phyloP scores from a whole-genome alignment of 768 basidiomycete species.

The Psilocybe tampanensis region DNA sequence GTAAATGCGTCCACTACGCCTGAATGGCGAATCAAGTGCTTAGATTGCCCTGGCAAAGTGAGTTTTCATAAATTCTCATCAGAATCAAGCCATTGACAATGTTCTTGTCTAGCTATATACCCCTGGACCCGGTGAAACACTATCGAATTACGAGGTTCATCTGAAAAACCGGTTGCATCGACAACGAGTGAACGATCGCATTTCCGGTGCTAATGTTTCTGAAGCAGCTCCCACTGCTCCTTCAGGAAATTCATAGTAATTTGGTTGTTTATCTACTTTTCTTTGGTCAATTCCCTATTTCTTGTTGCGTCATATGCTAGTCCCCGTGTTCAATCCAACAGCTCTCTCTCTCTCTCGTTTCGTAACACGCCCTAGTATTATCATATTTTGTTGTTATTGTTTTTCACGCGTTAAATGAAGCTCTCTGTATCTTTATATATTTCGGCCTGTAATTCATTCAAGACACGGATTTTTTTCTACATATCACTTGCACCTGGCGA shows the following conservation, averaged over 20 bases:
- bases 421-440: slow-evolving; percentile 39
- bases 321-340: not conserved
- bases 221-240: slow-evolving; percentile 1
- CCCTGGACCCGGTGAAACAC: slow-evolving; percentile 83
- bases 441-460: slow-evolving; percentile 29
- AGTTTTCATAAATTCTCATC: slow-evolving; percentile 14
- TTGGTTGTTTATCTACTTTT: not conserved
- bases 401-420: slow-evolving; percentile 19
- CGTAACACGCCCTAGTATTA: slow-evolving; percentile 1
- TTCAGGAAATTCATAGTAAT: slow-evolving; percentile 2
- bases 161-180: slow-evolving; percentile 84
- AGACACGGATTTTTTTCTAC: slow-evolving; percentile 10
- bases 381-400: slow-evolving; percentile 21
- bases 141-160: slow-evolving; percentile 92
- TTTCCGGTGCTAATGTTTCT: slow-evolving; percentile 18
- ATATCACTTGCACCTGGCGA: not conserved
- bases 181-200: slow-evolving; percentile 67
- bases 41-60: slow-evolving; percentile 94
- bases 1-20: slow-evolving; percentile 52
- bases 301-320: slow-evolving; percentile 1
- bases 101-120: slow-evolving; percentile 69
- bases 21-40: slow-evolving; percentile 91
- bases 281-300: not conserved
- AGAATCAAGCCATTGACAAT: slow-evolving; percentile 7
- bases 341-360: slow-evolving; percentile 3